Conservation (phyloP, 164 flowering plant species). For the Santalum album region DNA sequence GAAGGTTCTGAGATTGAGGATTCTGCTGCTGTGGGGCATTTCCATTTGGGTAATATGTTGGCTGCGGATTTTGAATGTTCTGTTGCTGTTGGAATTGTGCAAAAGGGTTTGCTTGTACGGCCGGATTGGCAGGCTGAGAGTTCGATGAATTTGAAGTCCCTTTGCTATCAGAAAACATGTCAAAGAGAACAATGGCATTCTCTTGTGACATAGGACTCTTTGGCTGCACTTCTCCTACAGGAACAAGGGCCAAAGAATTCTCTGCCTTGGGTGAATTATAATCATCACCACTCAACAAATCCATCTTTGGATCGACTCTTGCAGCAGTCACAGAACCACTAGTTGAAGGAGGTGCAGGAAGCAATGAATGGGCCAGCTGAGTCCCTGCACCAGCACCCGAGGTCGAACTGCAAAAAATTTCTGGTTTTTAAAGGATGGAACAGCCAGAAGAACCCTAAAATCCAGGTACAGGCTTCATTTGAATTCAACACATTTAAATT, state of each 20-base stretch:
- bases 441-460: neutral
- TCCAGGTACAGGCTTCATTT: neutral
- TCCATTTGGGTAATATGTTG: conserved; percentile 1
- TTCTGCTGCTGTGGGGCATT: conserved; percentile 18
- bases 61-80: neutral
- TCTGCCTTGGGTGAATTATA: conserved; percentile 53
- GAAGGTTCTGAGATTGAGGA: conserved; percentile 15
- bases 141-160: conserved; percentile 20
- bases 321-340: conserved; percentile 27
- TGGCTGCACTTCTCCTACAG: conserved; percentile 52
- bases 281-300: conserved; percentile 86
- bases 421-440: neutral
- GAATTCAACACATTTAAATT: no score
- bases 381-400: conserved; percentile 24
- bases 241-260: conserved; percentile 70
- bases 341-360: conserved; percentile 37
- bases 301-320: conserved; percentile 48
- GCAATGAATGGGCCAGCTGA: conserved; percentile 22
- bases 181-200: conserved; percentile 66
- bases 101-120: conserved; percentile 28
- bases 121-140: conserved; percentile 23
- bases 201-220: conserved; percentile 40
- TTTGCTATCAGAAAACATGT: conserved; percentile 44
- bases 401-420: conserved; percentile 29
- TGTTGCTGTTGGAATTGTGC: conserved; percentile 33